Evolutionary conservation across 306 rosid species (phyloP), one percentile per base, ranked within the genome.

Genomic region (Cicer cuneatum): DNA sequence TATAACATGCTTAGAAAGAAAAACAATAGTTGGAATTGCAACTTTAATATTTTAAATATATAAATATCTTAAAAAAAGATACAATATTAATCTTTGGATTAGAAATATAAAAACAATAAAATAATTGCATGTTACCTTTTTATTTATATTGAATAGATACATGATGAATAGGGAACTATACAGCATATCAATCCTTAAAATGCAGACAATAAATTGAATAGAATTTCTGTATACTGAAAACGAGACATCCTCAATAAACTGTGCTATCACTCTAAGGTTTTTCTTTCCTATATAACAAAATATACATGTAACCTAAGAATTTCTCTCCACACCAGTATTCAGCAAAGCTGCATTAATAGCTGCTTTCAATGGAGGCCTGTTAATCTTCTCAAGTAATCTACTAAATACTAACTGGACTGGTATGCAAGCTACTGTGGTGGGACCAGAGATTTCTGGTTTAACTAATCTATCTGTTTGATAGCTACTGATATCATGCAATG

Each of bases 321-420:
- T 88, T 84, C 89, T 83, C 79, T 79, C 89, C 84, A 79, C 82
- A 77, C 78, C 81, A 52, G 86, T 74, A 76, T 79, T 80, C 74
- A 81, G 87, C 88, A 86, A 83, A 79, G 82, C 78, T 71, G 71
- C 84, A 78, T 69, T 83, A 84, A 78, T 71, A 43, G 87, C 63
- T 75, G 89, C 83, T 82, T 82, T 89, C 39, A 87, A 81, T 49
- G 98, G 96, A 29, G 96, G 94, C 96, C 93, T 88, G 81, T 91
- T 89, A 72, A 93, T 93, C 89, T 93, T 93, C 92, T 89, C 98
- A 40, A 93, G 90, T 80, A 93, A 87, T 85, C 98, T 91, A 88
- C 98, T 89, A 83, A 88, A 89, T 41, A 84, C 92, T 85, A 93
- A 84, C 72, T 91, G 89, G 72, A 93, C 91, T 7, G 97, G 96